These are phyloP conservation scores for Lasiosphaeriaceae sp. DNA, from an alignment of 495 filamentous ascomycete genomes.

Conservation along the genomic window DNA sequence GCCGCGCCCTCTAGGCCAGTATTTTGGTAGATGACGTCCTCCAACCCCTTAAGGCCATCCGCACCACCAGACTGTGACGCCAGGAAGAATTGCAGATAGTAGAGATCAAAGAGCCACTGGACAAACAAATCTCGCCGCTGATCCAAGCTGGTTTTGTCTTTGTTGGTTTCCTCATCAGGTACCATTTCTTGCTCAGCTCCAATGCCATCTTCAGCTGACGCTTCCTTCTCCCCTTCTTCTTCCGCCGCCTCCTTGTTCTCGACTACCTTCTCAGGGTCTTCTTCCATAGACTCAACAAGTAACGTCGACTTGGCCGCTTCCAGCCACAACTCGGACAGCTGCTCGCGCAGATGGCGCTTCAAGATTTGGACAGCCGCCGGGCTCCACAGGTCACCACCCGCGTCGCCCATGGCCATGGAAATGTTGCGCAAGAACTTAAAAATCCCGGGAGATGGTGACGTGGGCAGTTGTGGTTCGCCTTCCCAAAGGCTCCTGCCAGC, in stretches of 20 bases:
- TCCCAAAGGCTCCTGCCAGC: constrained; percentile 68
- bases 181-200: constrained; percentile 21
- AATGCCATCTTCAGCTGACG: constrained; percentile 1
- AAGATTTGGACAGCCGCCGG: constrained; percentile 59
- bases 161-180: constrained; percentile 13
- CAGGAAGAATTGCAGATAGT: constrained; percentile 56
- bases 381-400: constrained; percentile 82
- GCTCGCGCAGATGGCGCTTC: constrained; percentile 50
- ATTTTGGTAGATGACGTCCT: constrained; percentile 42
- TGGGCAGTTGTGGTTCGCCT: constrained; percentile 61
- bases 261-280: background rate
- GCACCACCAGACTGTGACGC: constrained; percentile 14
- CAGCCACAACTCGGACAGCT: constrained; percentile 41
- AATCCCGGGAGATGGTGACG: constrained; percentile 73
- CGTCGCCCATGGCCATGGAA: constrained; percentile 59
- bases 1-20: constrained; percentile 40
- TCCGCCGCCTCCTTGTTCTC: constrained; percentile 1
- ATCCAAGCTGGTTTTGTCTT: constrained; percentile 11
- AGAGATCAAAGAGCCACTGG: constrained; percentile 75
- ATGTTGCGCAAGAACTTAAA: constrained; percentile 72
- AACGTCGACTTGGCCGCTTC: constrained; percentile 27
- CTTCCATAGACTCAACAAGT: background rate
- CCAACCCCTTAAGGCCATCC: constrained; percentile 42
- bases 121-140: constrained; percentile 52
- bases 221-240: constrained; percentile 2